Percentiles rank a stretch among this genome's conserved stretches.
phyloP scores from a whole-genome alignment of 768 basidiomycete species.

The Tephrocybe sp. region DNA sequence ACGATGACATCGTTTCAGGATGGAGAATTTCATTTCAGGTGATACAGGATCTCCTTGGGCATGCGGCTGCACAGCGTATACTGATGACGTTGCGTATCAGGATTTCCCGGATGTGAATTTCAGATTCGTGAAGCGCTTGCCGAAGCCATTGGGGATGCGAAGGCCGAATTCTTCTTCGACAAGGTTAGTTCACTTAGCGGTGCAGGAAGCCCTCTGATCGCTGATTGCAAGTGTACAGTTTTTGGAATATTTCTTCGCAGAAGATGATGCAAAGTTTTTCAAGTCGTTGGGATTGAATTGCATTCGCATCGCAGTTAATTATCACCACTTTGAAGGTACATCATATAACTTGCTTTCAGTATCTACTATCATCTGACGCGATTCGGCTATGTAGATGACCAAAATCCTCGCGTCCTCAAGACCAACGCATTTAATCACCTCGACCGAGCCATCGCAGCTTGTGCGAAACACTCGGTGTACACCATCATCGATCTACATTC shows the following conservation, averaged over 20 bases:
- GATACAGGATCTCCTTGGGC: background rate
- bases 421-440: conserved; percentile 78
- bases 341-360: background rate
- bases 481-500: conserved; percentile 82
- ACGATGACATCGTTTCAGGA: conserved; percentile 34
- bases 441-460: conserved; percentile 72
- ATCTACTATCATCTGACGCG: background rate
- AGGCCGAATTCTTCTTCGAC: conserved; percentile 81
- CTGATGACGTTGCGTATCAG: conserved; percentile 27
- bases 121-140: conserved; percentile 72
- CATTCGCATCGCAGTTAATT: conserved; percentile 74
- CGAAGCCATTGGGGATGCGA: conserved; percentile 61
- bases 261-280: conserved; percentile 74
- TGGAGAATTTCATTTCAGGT: conserved; percentile 80
- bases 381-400: conserved; percentile 51
- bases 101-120: conserved; percentile 79
- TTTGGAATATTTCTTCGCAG: conserved; percentile 80
- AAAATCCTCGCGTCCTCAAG: conserved; percentile 78
- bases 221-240: conserved; percentile 42
- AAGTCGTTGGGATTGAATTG: conserved; percentile 78
- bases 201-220: background rate
- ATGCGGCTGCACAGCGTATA: too few species aligned
- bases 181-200: conserved; percentile 45
- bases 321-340: conserved; percentile 66
- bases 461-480: conserved; percentile 74